These are phyloP conservation scores for Fusarium albidum DNA, from an alignment of 2,329 filamentous ascomycete genomes.

Conservation along the genomic window DNA sequence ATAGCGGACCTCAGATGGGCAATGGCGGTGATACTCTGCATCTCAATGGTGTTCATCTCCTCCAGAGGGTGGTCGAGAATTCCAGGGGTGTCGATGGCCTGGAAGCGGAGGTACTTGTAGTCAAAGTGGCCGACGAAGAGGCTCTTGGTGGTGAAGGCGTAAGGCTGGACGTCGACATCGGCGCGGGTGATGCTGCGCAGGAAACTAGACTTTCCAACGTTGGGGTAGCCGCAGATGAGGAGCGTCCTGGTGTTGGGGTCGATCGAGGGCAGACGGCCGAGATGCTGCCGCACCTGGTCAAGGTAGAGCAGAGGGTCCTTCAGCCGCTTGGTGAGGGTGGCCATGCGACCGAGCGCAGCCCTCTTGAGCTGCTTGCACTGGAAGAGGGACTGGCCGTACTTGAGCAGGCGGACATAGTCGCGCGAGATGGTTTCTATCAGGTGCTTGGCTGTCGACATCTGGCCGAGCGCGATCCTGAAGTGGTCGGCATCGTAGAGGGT, in stretches of 20 bases:
- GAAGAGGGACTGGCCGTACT: slow-evolving; percentile 96
- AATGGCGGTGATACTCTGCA: slow-evolving; percentile 97
- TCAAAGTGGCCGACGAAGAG: slow-evolving; percentile 98
- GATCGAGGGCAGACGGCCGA: slow-evolving; percentile 97
- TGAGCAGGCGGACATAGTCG: slow-evolving; percentile 90
- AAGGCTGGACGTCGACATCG: slow-evolving; percentile 96
- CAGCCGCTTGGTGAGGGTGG: slow-evolving; percentile 91
- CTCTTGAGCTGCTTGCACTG: slow-evolving; percentile 99
- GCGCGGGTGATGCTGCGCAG: slow-evolving; percentile 90
- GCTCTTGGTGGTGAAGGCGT: slow-evolving; percentile 98
- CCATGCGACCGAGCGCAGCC: slow-evolving; percentile 96
- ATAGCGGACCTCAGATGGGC: slow-evolving; percentile 95
- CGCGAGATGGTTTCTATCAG: slow-evolving; percentile 95
- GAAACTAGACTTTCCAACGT: slow-evolving; percentile 97
- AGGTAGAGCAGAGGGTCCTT: slow-evolving; percentile 96
- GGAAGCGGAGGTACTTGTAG: slow-evolving; percentile 74
- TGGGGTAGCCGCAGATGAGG: slow-evolving; percentile 96
- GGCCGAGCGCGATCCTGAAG: slow-evolving; percentile 95
- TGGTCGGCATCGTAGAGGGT: slow-evolving; percentile 99
- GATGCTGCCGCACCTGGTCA: slow-evolving; percentile 90
- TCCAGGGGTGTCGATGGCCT: slow-evolving; percentile 96
- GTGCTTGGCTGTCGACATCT: slow-evolving; percentile 94
- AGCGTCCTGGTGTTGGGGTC: slow-evolving; percentile 97
- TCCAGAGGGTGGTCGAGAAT: slow-evolving; percentile 97
- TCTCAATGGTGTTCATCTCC: slow-evolving; percentile 99